Percentiles rank a stretch among this genome's conserved stretches.
phyloP scores from a whole-genome alignment of 129 eudicot species.

The Oenanthe sinensis region DNA sequence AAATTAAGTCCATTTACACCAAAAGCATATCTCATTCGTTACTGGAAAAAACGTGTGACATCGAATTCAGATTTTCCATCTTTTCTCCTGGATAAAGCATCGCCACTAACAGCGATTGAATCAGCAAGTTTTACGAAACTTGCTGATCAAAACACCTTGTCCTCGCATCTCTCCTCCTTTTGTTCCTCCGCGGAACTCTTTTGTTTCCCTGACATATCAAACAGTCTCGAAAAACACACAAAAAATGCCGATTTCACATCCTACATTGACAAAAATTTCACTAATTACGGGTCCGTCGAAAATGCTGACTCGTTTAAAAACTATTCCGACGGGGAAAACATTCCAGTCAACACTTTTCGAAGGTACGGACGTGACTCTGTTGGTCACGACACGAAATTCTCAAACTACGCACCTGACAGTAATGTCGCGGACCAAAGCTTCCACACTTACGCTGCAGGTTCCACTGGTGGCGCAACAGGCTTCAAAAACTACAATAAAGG shows the following conservation, averaged over 20 bases:
- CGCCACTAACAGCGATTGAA: slow-evolving; percentile 29
- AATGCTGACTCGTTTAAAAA: slow-evolving; percentile 13
- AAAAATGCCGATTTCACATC: slow-evolving; percentile 3
- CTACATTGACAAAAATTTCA: slow-evolving; percentile 19
- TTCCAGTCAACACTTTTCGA: slow-evolving; percentile 14
- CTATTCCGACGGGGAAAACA: slow-evolving; percentile 9
- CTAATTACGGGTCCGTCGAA: slow-evolving; percentile 17
- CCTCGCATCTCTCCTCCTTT: slow-evolving; percentile 6
- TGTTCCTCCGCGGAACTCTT: slow-evolving; percentile 18
- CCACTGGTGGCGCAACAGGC: slow-evolving; percentile 7
- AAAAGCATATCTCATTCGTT: slow-evolving; percentile 20
- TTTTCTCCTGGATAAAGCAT: slow-evolving; percentile 31
- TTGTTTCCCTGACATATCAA: slow-evolving; percentile 11
- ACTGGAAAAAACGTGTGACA: slow-evolving; percentile 33
- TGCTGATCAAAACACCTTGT: slow-evolving; percentile 14
- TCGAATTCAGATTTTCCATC: slow-evolving; percentile 21
- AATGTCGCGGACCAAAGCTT: slow-evolving; percentile 16
- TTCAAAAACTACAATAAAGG: slow-evolving; percentile 4
- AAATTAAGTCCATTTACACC: slow-evolving; percentile 29
- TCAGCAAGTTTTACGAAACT: slow-evolving; percentile 23
- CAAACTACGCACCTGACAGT: slow-evolving; percentile 13
- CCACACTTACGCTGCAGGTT: slow-evolving; percentile 13
- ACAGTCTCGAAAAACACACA: slow-evolving; percentile 2
- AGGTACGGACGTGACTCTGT: slow-evolving; percentile 21
- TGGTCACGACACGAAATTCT: slow-evolving; percentile 6